phyloP scores from a whole-genome alignment of 192 early-diverging fungal genomes.

The Podila epicladia region DNA sequence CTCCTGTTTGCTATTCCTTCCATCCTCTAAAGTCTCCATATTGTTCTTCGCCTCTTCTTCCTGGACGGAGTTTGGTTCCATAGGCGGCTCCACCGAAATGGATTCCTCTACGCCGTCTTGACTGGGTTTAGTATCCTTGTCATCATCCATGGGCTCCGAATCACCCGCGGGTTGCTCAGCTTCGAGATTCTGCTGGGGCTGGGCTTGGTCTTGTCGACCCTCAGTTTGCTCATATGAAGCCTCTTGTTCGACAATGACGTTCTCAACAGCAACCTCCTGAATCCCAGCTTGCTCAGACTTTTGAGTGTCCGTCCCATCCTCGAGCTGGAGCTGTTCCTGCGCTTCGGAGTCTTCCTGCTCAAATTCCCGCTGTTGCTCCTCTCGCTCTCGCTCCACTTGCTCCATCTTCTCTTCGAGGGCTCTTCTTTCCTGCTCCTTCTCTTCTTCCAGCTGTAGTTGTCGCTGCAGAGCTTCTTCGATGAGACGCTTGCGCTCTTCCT shows the following conservation, averaged over 20 bases:
- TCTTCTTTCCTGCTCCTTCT: not conserved
- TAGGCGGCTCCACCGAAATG: no score
- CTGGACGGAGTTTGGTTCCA: no score
- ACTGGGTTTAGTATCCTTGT: no score
- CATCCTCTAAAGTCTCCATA: no score
- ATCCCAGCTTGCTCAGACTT: not conserved
- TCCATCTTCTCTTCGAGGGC: constrained; percentile 1
- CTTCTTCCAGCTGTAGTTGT: not conserved
- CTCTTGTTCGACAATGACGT: not conserved
- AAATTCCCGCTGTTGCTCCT: constrained; percentile 2
- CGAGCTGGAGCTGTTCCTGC: not conserved
- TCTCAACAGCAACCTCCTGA: not conserved
- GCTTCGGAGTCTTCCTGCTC: not conserved
- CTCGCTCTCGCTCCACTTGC: not conserved
- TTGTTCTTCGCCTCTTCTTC: no score
- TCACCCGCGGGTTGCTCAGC: no score
- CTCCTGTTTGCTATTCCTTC: no score
- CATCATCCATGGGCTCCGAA: no score
- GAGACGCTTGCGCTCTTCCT: not conserved
- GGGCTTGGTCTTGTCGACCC: not conserved
- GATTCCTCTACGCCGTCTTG: no score
- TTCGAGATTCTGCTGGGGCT: not conserved
- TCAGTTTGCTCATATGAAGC: not conserved
- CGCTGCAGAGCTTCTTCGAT: not conserved
- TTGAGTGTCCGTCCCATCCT: not conserved